A percentile compares a stretch with the other conserved stretches of the same genome.
phyloP scores from a whole-genome alignment of 306 rosid species.

The Sicyos baderoa region DNA sequence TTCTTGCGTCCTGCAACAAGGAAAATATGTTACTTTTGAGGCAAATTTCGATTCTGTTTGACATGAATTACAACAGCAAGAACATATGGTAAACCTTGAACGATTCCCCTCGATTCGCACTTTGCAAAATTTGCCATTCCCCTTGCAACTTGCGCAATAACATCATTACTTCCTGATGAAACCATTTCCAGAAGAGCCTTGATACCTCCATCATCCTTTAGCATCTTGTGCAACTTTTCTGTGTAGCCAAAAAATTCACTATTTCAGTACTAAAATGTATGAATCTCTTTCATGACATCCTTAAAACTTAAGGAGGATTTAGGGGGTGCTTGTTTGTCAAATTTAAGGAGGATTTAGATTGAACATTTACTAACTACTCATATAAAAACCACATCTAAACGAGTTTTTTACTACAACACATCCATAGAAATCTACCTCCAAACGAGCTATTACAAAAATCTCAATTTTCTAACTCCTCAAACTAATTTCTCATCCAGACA shows the following conservation, averaged over 20 bases:
- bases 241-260: constrained; percentile 10
- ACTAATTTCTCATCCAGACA: too few species aligned
- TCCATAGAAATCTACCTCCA: too few species aligned
- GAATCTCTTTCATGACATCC: background rate
- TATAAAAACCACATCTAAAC: too few species aligned
- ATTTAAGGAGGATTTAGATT: too few species aligned
- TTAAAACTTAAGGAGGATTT: too few species aligned
- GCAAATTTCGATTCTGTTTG: background rate
- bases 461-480: too few species aligned
- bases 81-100: constrained; percentile 33
- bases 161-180: constrained; percentile 42
- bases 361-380: too few species aligned
- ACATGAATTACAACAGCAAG: background rate
- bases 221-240: constrained; percentile 47
- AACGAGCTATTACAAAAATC: too few species aligned
- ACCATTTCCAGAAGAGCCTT: constrained; percentile 53
- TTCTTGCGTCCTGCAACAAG: constrained; percentile 41
- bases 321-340: too few species aligned
- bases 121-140: constrained; percentile 66
- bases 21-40: background rate
- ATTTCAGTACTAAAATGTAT: constrained; percentile 11
- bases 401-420: too few species aligned
- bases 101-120: constrained; percentile 52
- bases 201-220: constrained; percentile 57
- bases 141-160: constrained; percentile 57